Percentiles rank a stretch among this genome's conserved stretches.
These are phyloP conservation scores for Falciphora oryzae DNA, from an alignment of 2,329 filamentous ascomycete genomes.

Conservation along the genomic window DNA sequence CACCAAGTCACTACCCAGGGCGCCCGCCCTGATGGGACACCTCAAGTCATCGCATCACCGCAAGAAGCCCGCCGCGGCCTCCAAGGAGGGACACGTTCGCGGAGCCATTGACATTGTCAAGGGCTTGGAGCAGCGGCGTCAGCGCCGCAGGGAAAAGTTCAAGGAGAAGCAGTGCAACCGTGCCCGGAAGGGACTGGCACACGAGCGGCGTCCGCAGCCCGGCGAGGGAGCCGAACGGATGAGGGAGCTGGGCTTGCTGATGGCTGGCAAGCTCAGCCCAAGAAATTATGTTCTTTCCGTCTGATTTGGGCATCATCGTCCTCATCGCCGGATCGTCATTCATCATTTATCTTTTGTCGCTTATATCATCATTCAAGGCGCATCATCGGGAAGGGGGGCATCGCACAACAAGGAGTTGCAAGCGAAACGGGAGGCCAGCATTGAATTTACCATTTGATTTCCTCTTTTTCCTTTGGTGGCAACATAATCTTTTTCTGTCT, in stretches of 20 bases:
- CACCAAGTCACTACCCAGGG: conserved; percentile 82
- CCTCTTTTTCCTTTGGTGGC: conserved; percentile 15
- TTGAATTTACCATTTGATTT: conserved; percentile 13
- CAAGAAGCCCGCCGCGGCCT: conserved; percentile 22
- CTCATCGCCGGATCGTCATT: conserved; percentile 1
- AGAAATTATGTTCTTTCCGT: conserved; percentile 75
- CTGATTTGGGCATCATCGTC: conserved; percentile 31
- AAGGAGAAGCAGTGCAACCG: conserved; percentile 85
- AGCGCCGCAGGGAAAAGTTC: conserved; percentile 88
- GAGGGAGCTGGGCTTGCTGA: conserved; percentile 82
- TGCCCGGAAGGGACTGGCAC: conserved; percentile 61
- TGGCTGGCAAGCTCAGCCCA: conserved; percentile 72
- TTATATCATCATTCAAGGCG: neutral
- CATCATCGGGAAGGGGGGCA: neutral
- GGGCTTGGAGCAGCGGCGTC: conserved; percentile 88
- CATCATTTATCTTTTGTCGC: conserved; percentile 5
- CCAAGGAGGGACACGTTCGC: conserved; percentile 62
- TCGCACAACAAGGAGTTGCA: neutral
- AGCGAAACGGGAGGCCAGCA: conserved; percentile 16
- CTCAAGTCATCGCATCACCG: conserved; percentile 31
- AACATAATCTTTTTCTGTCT: conserved; percentile 17
- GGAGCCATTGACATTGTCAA: conserved; percentile 98
- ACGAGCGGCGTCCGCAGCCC: conserved; percentile 62
- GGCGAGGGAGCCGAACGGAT: conserved; percentile 91
- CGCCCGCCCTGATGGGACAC: conserved; percentile 62